A percentile compares a stretch with the other conserved stretches of the same genome.
Evolutionary conservation across 441 rosid species (phyloP).

Genomic region (Erodium moschatum): DNA sequence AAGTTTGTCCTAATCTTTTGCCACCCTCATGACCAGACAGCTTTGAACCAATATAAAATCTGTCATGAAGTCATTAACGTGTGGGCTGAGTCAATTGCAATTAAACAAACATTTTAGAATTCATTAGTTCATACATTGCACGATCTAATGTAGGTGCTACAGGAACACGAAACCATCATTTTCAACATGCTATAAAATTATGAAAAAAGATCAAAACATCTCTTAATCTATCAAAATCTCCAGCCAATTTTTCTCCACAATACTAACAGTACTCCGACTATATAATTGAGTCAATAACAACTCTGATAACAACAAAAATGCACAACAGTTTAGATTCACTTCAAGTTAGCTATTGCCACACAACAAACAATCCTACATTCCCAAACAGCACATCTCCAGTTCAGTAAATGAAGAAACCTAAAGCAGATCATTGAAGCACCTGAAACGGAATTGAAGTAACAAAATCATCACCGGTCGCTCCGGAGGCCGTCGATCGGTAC

Average conservation of each 20-base stretch:
- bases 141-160: neutral
- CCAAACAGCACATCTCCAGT: neutral
- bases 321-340: neutral
- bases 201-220: too few species aligned
- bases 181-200: too few species aligned
- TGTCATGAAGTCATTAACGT: too few species aligned
- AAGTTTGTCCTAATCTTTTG: too few species aligned
- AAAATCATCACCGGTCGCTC: slow-evolving; percentile 47
- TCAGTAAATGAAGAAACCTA: neutral
- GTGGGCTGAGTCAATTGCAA: too few species aligned
- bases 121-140: neutral
- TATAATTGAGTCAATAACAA: neutral
- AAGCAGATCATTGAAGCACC: slow-evolving; percentile 26
- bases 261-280: neutral
- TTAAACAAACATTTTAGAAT: too few species aligned
- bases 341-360: neutral
- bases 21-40: too few species aligned
- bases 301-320: neutral
- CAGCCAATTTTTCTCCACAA: neutral
- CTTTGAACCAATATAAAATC: too few species aligned
- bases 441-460: slow-evolving; percentile 46
- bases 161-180: neutral
- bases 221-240: too few species aligned
- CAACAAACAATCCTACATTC: neutral
- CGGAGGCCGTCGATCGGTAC: slow-evolving; percentile 26